Base-by-base conservation (phyloP, 257 asterid species). In the Galeopsis tetrahit region DNA sequence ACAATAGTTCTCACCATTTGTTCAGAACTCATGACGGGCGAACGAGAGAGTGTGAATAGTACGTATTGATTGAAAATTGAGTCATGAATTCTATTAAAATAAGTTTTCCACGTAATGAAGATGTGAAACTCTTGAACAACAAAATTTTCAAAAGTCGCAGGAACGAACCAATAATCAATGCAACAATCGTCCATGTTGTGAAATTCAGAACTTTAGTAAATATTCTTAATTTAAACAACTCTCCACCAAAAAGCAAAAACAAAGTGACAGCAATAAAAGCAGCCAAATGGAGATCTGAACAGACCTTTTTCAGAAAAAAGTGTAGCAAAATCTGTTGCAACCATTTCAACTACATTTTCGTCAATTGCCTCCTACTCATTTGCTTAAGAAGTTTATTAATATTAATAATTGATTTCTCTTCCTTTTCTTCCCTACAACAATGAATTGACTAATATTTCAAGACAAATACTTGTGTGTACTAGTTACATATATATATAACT, bases 21-120 rank as follows among this genome's bases (percentile, higher is more conserved):
- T n/a, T 78, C 82, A 2, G 85, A 77, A 77, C 88, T 96, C 97
- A 94, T 71, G 17, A 94, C 75, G 3, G 99, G 92, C 35, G 84
- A 78, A 39, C 97, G 97, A 0, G 99, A 88, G 9, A 94, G 87
- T 0, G 97, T 85, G 61, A 84, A 60, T 62, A 94, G 55, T 44
- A 94, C 77, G 68, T 94, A 94, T 77, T 94, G 99, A 82, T 89
- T 93, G 81, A 89, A 91, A 43, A 94, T 77, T 0, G 97, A 82
- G 59, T 91, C 97, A 42, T 91, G 99, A 80, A 91, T 94, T 84
- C 99, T 75, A 76, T 94, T 97, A 67, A 94, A 94, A 85, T 88
- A 94, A 0, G 97, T 81, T 55, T 81, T 91, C 13, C 97, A 39
- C 91, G 99, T 66, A 94, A 94, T 11, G 95, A 84, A 61, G 97